Evolutionary conservation across 2,329 filamentous ascomycete species (phyloP).

Genomic region (Aureobasidium sp.): DNA sequence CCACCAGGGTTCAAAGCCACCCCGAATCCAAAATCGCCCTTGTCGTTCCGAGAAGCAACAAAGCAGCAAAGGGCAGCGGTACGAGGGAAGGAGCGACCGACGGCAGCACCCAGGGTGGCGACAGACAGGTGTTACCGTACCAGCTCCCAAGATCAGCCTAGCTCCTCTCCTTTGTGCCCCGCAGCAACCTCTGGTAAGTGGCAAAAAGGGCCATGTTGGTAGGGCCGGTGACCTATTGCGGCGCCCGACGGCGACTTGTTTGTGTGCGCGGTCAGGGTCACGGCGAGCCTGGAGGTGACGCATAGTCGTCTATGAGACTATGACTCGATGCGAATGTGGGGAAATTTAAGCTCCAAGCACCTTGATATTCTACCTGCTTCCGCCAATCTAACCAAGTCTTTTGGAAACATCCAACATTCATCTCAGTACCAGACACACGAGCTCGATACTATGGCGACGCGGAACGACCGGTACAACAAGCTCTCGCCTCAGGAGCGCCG

Average conservation of each 20-base stretch:
- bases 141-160: background rate
- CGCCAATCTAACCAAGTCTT: too few species aligned
- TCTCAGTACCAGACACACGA: too few species aligned
- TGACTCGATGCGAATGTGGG: background rate
- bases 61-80: background rate
- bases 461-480: slow-evolving; percentile 29
- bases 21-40: background rate
- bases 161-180: background rate
- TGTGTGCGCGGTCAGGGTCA: background rate
- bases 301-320: background rate
- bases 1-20: background rate
- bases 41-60: background rate
- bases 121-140: background rate
- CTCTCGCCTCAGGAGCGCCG: slow-evolving; percentile 69
- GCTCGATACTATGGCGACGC: slow-evolving; percentile 22
- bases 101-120: background rate
- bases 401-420: background rate
- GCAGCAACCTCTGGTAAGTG: background rate
- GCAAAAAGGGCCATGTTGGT: background rate
- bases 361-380: background rate
- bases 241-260: background rate
- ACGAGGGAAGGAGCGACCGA: background rate
- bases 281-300: background rate
- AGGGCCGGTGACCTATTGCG: background rate
- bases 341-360: background rate